Evolutionary conservation across 2,329 filamentous ascomycete genomes (phyloP).

Genomic region (Bipolaris sorokiniana): DNA sequence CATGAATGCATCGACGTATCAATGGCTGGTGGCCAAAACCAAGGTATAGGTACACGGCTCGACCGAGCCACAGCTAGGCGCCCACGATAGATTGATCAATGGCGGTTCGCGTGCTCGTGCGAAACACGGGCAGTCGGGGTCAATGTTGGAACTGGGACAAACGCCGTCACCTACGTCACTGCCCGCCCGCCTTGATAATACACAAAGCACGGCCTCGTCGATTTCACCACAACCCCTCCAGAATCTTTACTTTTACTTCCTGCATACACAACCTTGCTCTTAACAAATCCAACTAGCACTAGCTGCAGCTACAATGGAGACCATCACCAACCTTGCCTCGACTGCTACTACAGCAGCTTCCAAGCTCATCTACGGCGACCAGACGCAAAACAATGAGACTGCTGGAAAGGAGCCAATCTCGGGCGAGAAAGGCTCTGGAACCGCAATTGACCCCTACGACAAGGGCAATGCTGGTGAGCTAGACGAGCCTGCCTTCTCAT

Average conservation of each 20-base stretch:
- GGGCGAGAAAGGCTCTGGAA: conserved; percentile 71
- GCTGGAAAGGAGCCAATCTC: conserved; percentile 70
- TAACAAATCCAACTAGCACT: conserved; percentile 4
- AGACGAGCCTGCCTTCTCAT: not conserved
- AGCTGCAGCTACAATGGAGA: conserved; percentile 42
- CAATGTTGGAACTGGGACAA: conserved; percentile 15
- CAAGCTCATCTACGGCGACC: conserved; percentile 49
- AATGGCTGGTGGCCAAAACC: conserved; percentile 1
- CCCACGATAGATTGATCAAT: conserved; percentile 22
- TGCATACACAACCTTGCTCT: not conserved
- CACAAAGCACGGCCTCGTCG: conserved; percentile 10
- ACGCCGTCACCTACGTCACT: conserved; percentile 30
- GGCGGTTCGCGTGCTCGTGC: conserved; percentile 14
- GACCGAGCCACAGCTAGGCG: conserved; percentile 23
- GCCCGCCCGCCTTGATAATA: conserved; percentile 20
- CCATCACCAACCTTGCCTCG: conserved; percentile 45
- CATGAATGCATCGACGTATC: not conserved
- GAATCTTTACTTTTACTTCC: conserved; percentile 1
- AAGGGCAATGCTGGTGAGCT: conserved; percentile 69
- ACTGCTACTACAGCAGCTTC: conserved; percentile 36
- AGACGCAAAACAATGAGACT: conserved; percentile 47
- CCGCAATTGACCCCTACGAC: conserved; percentile 75
- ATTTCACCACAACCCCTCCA: conserved; percentile 6
- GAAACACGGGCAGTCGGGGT: conserved; percentile 15
- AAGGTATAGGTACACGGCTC: conserved; percentile 6